These are phyloP conservation scores for Dictyophora rubrovolvata DNA, from an alignment of 768 basidiomycete species.

Conservation along the genomic window DNA sequence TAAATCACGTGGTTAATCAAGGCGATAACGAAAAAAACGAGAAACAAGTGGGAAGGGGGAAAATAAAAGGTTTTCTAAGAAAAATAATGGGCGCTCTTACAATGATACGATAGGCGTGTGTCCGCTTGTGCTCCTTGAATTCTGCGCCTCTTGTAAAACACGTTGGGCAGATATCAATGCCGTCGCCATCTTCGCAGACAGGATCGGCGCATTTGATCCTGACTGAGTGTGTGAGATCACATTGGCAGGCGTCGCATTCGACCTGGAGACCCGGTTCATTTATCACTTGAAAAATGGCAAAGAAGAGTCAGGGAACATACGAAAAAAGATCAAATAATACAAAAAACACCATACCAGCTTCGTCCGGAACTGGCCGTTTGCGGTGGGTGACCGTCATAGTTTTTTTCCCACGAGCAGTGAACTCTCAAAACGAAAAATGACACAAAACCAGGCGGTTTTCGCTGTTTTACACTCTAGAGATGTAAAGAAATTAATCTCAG, in stretches of 20 bases:
- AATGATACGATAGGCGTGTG: constrained; percentile 87
- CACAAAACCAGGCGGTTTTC: neutral
- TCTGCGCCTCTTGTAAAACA: constrained; percentile 93
- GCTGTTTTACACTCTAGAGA: constrained; percentile 1
- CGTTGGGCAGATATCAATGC: constrained; percentile 85
- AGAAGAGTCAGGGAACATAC: neutral
- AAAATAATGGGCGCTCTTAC: constrained; percentile 32
- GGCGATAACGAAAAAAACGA: neutral
- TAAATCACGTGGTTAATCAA: constrained; percentile 20
- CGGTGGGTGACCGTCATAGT: constrained; percentile 10
- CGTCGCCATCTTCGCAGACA: constrained; percentile 59
- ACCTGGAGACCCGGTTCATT: constrained; percentile 78
- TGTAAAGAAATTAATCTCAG: neutral
- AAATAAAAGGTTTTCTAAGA: constrained; percentile 14
- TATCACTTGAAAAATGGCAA: constrained; percentile 18
- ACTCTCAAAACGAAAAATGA: neutral
- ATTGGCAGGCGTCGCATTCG: constrained; percentile 72
- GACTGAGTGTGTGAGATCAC: constrained; percentile 92
- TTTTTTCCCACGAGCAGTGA: constrained; percentile 8
- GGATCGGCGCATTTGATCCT: constrained; percentile 93
- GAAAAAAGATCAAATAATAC: neutral
- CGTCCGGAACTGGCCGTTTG: constrained; percentile 11
- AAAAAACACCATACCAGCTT: constrained; percentile 3
- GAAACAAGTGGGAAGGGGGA: constrained; percentile 4
- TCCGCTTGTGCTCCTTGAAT: constrained; percentile 72